phyloP scores from a whole-genome alignment of 371 early-diverging fungal species.

The Quaeritorhiza haematococci region DNA sequence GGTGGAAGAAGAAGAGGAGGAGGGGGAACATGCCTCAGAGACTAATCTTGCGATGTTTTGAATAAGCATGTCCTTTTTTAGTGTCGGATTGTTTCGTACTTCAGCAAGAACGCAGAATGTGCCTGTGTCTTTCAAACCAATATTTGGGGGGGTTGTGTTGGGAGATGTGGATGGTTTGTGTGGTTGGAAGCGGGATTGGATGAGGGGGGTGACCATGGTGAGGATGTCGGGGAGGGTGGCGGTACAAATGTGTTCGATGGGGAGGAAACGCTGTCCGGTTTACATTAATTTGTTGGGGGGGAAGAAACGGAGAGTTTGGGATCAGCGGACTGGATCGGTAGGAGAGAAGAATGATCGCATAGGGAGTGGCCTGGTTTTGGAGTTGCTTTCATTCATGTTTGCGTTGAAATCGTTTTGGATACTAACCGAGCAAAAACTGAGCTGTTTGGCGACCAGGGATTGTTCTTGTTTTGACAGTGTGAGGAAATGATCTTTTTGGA shows the following conservation, averaged over 20 bases:
- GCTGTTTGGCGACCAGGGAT: too few species aligned
- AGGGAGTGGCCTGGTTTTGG: too few species aligned
- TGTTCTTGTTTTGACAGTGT: too few species aligned
- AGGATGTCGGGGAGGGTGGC: slow-evolving; percentile 17
- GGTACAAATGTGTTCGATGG: slow-evolving; percentile 49
- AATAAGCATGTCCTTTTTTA: slow-evolving; percentile 39
- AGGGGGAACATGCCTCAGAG: slow-evolving; percentile 37
- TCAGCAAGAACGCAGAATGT: slow-evolving; percentile 46
- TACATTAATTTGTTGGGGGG: not conserved
- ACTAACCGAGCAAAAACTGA: too few species aligned
- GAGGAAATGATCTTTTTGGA: too few species aligned
- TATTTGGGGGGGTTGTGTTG: not conserved
- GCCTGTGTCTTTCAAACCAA: slow-evolving; percentile 5
- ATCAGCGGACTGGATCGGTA: too few species aligned
- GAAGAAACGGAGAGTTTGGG: not conserved
- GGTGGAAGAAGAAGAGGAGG: not conserved
- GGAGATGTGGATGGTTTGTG: too few species aligned
- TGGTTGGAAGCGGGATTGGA: not conserved
- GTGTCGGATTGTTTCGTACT: slow-evolving; percentile 38
- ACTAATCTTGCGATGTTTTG: slow-evolving; percentile 38
- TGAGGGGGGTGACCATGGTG: not conserved
- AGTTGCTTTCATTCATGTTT: too few species aligned
- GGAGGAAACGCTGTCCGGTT: slow-evolving; percentile 43
- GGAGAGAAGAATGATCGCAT: too few species aligned
- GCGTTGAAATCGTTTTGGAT: too few species aligned